These are phyloP conservation scores for Trichomonascaceae sp. DNA, from an alignment of 1,139 yeast species.

Conservation along the genomic window DNA sequence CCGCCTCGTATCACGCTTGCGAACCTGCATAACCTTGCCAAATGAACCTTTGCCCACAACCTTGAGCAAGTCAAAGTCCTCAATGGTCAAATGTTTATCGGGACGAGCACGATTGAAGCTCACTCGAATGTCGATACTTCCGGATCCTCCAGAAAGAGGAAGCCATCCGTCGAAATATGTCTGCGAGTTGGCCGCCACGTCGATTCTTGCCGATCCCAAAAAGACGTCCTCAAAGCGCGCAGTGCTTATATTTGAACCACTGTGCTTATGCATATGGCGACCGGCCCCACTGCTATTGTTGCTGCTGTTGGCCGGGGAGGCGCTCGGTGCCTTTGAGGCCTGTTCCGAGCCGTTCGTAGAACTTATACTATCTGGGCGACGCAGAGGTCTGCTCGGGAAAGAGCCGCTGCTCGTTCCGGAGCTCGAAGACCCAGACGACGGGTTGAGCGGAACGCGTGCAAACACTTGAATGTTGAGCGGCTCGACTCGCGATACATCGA, in stretches of 20 bases:
- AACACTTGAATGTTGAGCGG: conserved; percentile 57
- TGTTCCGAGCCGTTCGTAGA: not conserved
- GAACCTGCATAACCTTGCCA: conserved; percentile 98
- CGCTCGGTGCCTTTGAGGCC: not conserved
- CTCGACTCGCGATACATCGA: conserved; percentile 68
- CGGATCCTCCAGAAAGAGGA: conserved; percentile 26
- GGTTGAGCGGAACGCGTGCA: conserved; percentile 46
- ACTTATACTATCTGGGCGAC: not conserved
- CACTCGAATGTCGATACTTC: conserved; percentile 43
- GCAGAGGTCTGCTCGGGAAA: not conserved
- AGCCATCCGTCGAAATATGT: conserved; percentile 19
- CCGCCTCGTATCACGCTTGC: conserved; percentile 87
- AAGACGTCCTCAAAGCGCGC: conserved; percentile 25
- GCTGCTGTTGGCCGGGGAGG: not conserved
- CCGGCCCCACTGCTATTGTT: too few relatives aligned
- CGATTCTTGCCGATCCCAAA: conserved; percentile 25
- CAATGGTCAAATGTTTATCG: conserved; percentile 63
- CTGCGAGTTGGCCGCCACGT: conserved; percentile 11
- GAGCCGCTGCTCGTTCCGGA: conserved; percentile 2
- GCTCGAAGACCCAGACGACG: not conserved
- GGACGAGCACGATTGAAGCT: conserved; percentile 60
- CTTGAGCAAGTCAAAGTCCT: conserved; percentile 82
- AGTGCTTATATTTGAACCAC: not conserved
- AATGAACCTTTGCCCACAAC: conserved; percentile 97
- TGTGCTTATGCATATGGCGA: not conserved